Conservation (phyloP, 2,329 filamentous ascomycete genomes). For the Colletotrichum orchidophilum region DNA sequence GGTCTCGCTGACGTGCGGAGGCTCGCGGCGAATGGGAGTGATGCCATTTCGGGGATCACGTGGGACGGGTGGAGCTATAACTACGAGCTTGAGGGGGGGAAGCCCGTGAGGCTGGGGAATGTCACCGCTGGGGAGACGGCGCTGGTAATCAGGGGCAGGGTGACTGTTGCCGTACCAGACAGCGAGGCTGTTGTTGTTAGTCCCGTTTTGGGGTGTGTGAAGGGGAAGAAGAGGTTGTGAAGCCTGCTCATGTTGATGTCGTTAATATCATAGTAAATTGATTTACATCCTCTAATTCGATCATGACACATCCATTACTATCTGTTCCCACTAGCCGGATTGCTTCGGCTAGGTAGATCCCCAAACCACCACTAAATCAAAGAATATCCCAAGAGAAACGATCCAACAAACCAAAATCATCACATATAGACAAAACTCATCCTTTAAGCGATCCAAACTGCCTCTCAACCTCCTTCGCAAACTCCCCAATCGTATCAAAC, state of each 20-base stretch:
- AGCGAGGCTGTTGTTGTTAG: slow-evolving; percentile 52
- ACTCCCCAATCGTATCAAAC: slow-evolving; percentile 66
- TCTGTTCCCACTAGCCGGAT: neutral
- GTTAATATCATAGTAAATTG: no score
- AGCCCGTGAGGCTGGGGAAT: slow-evolving; percentile 63
- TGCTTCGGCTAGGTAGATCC: no score
- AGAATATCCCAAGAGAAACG: neutral
- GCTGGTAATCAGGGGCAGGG: slow-evolving; percentile 46
- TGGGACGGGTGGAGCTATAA: slow-evolving; percentile 72
- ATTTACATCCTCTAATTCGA: no score
- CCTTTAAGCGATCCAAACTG: no score
- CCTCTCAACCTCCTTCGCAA: slow-evolving; percentile 65
- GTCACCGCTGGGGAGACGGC: slow-evolving; percentile 61
- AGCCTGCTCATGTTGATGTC: no score
- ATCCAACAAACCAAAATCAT: neutral
- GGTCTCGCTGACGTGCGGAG: slow-evolving; percentile 52
- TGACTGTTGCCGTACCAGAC: slow-evolving; percentile 51
- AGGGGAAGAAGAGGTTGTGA: neutral
- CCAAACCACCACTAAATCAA: neutral
- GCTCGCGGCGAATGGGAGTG: slow-evolving; percentile 68
- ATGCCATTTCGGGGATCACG: slow-evolving; percentile 69
- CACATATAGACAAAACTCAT: no score
- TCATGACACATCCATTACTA: no score
- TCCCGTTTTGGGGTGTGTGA: neutral
- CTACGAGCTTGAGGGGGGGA: slow-evolving; percentile 63